Percentiles rank a stretch among this genome's conserved stretches.
These are phyloP conservation scores for Castanea mollissima DNA, from an alignment of 306 rosid species.

Conservation along the genomic window DNA sequence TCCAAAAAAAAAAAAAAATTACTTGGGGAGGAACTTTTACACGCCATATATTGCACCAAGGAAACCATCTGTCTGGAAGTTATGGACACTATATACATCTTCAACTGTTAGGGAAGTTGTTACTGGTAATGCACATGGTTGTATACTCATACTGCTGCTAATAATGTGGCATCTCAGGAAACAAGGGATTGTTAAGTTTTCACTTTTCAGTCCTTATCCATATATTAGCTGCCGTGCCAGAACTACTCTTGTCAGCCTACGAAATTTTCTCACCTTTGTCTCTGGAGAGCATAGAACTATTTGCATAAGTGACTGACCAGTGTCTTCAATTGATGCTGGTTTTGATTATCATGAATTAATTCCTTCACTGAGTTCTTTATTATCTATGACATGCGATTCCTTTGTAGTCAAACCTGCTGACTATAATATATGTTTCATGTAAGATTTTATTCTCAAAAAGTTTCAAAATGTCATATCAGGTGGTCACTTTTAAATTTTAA, in stretches of 20 bases:
- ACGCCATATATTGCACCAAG: no score
- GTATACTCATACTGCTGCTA: background rate
- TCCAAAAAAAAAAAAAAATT: no score
- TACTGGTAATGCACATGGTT: background rate
- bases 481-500: background rate
- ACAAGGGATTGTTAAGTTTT: background rate
- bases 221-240: no score
- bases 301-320: background rate
- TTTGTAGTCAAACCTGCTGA: background rate
- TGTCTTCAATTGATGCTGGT: background rate
- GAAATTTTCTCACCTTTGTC: no score
- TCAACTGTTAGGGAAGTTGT: background rate
- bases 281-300: background rate
- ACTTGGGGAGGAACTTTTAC: no score
- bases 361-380: background rate
- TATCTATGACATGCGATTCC: background rate
- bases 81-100: background rate
- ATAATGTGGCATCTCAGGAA: background rate
- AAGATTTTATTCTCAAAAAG: slow-evolving; percentile 14
- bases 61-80: background rate
- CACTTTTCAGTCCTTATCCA: background rate
- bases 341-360: background rate
- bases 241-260: no score
- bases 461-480: slow-evolving; percentile 13
- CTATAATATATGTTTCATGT: background rate